Percentiles rank a stretch among this genome's conserved stretches.
Conservation (phyloP, 805 yeast genomes). For the Candida oleophila region DNA sequence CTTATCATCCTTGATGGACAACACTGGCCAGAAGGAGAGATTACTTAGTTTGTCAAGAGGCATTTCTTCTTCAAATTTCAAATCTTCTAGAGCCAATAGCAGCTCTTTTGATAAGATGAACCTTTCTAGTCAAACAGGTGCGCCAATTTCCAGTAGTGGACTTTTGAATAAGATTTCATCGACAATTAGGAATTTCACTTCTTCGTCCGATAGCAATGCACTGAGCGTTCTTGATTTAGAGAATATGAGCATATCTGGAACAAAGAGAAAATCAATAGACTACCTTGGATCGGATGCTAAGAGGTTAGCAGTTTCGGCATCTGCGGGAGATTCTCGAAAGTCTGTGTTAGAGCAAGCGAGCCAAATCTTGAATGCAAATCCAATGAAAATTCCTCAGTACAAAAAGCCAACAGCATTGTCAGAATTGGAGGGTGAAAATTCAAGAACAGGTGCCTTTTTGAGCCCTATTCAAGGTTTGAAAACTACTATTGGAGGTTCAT, state of each 20-base stretch:
- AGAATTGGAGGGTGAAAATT: background rate
- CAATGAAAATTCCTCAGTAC: constrained; percentile 26
- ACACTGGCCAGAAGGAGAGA: constrained; percentile 22
- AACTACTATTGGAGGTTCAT: background rate
- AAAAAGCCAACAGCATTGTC: constrained; percentile 14
- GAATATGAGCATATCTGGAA: background rate
- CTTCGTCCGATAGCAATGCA: background rate
- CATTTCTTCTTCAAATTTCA: background rate
- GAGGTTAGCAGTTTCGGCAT: background rate
- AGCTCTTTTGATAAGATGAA: background rate
- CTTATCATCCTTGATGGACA: constrained; percentile 22
- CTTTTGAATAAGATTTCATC: background rate
- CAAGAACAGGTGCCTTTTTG: no score
- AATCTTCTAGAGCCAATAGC: background rate
- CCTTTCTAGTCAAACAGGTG: background rate
- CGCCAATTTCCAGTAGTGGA: background rate
- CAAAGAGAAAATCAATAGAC: constrained; percentile 3
- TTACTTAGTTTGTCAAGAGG: constrained; percentile 15
- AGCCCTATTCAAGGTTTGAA: background rate
- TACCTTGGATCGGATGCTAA: constrained; percentile 1
- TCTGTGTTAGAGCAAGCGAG: background rate
- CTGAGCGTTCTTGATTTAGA: background rate
- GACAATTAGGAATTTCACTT: background rate
- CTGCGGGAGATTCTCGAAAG: constrained; percentile 2
- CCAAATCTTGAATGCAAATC: background rate